Base-by-base conservation (phyloP, 106 monocot genomes). In the Acanthochlamys bracteata region DNA sequence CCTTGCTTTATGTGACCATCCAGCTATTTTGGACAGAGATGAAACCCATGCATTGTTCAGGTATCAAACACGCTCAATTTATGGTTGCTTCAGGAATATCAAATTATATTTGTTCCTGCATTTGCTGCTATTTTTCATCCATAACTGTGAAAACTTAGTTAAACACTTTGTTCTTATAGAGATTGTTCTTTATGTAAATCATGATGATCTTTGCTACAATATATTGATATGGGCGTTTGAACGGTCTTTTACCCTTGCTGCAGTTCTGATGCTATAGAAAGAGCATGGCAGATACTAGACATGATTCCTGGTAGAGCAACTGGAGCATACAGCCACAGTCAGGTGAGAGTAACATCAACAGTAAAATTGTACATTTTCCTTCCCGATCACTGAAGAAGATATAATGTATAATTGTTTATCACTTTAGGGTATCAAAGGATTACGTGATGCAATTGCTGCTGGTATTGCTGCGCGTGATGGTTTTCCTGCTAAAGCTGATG, bases 321-420 rank as follows among this genome's bases (percentile, higher is more conserved):
- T 20, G 94, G 94, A 49, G 94, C 94, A 71, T 95, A 95, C 49
- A 95, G 94, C 69, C 94, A 95, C 57, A 95, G 90, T 69, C 94
- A 95, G 82, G 90, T 86, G 71, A 68, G 66, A 24, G 42, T 24
- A 21, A 57, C 7, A 53, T 22, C 9, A 33, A 25, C 56, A 9
- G 20, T 54, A 51, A 20, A 17, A 2, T 49, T 49, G 43, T 25
- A 60, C 16, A 17, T 55, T 51, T 72, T 41, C 41, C 54, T 25
- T 64, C 20, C 56, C 20, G 51, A 10, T 46, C 45, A 46, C 45
- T 14, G n/a, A 46, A 46, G 45, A 46, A 46, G 14, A 14, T 10
- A 46, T 46, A 46, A 8, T 46, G 45, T 10, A 46, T 43, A 43
- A 43, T 43, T 43, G 43, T 43, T 43, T 43, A 13, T 13, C 19